Base-by-base conservation (phyloP, 495 filamentous ascomycete genomes). In the Gamarada debralockiae region DNA sequence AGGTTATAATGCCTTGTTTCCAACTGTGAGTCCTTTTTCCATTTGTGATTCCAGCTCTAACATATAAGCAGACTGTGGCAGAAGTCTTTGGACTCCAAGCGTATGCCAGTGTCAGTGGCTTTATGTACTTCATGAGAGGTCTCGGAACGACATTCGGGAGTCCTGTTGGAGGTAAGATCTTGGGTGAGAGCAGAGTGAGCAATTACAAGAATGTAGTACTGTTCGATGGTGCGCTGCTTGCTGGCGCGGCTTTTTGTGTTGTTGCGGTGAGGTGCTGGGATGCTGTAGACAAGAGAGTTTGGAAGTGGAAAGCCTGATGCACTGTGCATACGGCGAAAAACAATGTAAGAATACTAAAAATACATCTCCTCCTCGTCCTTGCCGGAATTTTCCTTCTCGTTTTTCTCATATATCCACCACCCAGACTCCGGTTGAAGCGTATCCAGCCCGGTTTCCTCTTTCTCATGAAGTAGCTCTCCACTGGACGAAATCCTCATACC, bases 61-160 rank as follows among this genome's bases (percentile, higher is more conserved):
- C 24, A 29, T 24, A 34, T 41, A 14, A 20, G 10, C 14, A 58
- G 21, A 72, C 75, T 8, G 67, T 80, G 42, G 73, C 74, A 27
- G 80, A 83, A 52, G 69, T 83, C 9, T 83, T 82, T 56, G 76
- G 78, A 1, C 77, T 81, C 13, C 70, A 76, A 51, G 72, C 76
- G 18, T 83, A 80, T 53, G 78, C 78, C 0, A 76, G 75, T 1
- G 78, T 83, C 0, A 83, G 80, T 54, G 75, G 76, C 0, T 80
- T 79, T 22, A 68, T 83, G 22, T 75, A 80, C 48, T 73, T 82
- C 15, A 67, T 82, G n/a, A 65, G 76, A 41, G 80, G 78, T 2
- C 57, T 76, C 14, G 78, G 77, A 1, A 76, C 76, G 3, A 68
- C 81, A 47, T 69, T 80, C 48, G 78, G 79, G 3, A 77, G 73